phyloP scores from a whole-genome alignment of 805 yeast species.

The Wickerhamomyces canadensis region DNA sequence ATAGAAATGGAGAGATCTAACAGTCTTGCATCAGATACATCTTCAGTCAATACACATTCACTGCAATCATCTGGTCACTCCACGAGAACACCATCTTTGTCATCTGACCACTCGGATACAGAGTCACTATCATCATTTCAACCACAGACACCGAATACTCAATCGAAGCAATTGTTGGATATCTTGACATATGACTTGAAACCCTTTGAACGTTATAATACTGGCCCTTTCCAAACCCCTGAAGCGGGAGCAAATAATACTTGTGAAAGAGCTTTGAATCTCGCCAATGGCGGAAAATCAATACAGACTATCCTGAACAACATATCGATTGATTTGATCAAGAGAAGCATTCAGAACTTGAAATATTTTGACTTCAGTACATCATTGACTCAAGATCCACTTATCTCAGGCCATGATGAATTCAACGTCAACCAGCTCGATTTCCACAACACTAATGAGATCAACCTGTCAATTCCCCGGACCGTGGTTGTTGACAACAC shows the following conservation, averaged over 20 bases:
- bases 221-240: too few relatives aligned
- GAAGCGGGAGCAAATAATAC: too few relatives aligned
- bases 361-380: constrained; percentile 3
- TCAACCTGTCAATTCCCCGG: not conserved
- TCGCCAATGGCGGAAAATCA: constrained; percentile 22
- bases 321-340: constrained; percentile 3
- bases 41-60: not conserved
- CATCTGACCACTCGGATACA: constrained; percentile 7
- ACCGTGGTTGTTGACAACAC: not conserved
- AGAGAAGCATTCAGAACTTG: constrained; percentile 2
- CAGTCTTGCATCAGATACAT: not conserved
- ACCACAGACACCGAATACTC: not conserved
- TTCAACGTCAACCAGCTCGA: too few relatives aligned
- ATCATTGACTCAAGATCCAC: too few relatives aligned
- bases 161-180: not conserved
- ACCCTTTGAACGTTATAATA: too few relatives aligned
- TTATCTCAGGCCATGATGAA: too few relatives aligned
- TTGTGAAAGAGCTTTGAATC: constrained; percentile 11
- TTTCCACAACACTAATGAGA: too few relatives aligned
- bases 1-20: too few relatives aligned
- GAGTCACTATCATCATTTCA: not conserved
- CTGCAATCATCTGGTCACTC: constrained; percentile 6
- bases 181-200: too few relatives aligned
- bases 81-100: constrained; percentile 6
- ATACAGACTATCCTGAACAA: constrained; percentile 3